A percentile compares a stretch with the other conserved stretches of the same genome.
These are phyloP conservation scores for Carex arenaria DNA, from an alignment of 202 grass and related monocot genomes.

Conservation along the genomic window DNA sequence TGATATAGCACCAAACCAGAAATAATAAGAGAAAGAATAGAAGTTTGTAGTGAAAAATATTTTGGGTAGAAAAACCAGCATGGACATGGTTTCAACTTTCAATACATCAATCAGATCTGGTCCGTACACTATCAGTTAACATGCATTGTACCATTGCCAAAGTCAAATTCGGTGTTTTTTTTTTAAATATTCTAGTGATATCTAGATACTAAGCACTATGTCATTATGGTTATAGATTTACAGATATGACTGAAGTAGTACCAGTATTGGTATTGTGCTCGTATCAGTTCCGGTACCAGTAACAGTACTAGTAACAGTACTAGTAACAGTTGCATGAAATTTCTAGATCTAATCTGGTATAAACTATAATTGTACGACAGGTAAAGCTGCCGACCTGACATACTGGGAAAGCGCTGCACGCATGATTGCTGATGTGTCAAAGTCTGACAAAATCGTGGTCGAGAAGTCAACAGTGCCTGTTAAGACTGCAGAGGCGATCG, in stretches of 20 bases:
- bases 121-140: not conserved
- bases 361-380: conserved; percentile 13
- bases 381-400: conserved; percentile 82
- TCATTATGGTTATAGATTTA: not conserved
- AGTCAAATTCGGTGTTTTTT: not conserved
- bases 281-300: not conserved
- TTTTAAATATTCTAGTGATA: not conserved
- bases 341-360: not conserved
- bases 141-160: not conserved
- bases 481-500: conserved; percentile 69
- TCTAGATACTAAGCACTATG: not conserved
- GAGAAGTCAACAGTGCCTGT: conserved; percentile 95
- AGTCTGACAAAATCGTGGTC: conserved; percentile 85
- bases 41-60: not conserved
- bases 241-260: not conserved
- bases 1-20: not conserved
- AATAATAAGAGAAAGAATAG: not conserved
- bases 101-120: not conserved
- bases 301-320: not conserved
- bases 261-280: not conserved
- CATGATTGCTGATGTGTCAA: conserved; percentile 78
- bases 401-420: conserved; percentile 92
- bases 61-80: not conserved
- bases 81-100: not conserved
- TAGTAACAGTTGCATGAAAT: not conserved